phyloP scores from a whole-genome alignment of 495 filamentous ascomycete species.

The Neurospora discreta region DNA sequence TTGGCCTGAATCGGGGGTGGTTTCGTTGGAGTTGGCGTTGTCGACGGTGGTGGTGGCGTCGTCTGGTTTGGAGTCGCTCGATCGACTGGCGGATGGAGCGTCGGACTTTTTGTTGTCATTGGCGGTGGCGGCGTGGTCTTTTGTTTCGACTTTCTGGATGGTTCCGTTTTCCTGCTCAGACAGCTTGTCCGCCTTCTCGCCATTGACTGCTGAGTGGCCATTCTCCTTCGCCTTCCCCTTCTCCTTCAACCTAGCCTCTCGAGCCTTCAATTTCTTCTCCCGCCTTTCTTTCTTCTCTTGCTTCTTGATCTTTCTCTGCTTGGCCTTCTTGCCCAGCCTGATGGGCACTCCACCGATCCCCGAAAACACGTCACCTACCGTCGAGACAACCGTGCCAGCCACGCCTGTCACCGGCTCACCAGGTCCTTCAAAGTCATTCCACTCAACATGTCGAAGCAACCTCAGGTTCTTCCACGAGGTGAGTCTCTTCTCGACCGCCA shows the following conservation, averaged over 20 bases:
- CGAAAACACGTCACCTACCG: slow-evolving; percentile 40
- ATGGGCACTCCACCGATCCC: slow-evolving; percentile 51
- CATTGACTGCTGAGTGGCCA: background rate
- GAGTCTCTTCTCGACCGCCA: slow-evolving; percentile 46
- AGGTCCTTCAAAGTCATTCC: slow-evolving; percentile 71
- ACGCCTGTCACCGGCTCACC: slow-evolving; percentile 62
- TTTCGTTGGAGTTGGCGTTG: background rate
- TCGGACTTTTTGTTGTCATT: background rate
- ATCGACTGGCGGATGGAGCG: background rate
- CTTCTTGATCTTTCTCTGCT: slow-evolving; percentile 33
- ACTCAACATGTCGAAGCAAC: slow-evolving; percentile 55
- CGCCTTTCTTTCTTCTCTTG: slow-evolving; percentile 30
- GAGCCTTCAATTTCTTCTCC: slow-evolving; percentile 27
- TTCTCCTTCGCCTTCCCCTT: slow-evolving; percentile 2
- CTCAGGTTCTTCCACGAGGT: slow-evolving; percentile 55
- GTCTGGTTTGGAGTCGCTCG: background rate
- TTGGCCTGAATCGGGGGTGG: background rate
- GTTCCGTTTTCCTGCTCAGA: background rate
- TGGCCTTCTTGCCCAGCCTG: slow-evolving; percentile 40
- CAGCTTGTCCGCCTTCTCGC: background rate
- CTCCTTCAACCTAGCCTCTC: background rate
- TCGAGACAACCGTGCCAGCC: slow-evolving; percentile 43
- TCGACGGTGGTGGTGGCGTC: background rate
- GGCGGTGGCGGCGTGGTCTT: background rate
- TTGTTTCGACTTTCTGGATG: background rate